Percentiles rank a stretch among this genome's conserved stretches.
Evolutionary conservation across 1,284 basidiomycete species (phyloP).

Genomic region (Irpex sp.): DNA sequence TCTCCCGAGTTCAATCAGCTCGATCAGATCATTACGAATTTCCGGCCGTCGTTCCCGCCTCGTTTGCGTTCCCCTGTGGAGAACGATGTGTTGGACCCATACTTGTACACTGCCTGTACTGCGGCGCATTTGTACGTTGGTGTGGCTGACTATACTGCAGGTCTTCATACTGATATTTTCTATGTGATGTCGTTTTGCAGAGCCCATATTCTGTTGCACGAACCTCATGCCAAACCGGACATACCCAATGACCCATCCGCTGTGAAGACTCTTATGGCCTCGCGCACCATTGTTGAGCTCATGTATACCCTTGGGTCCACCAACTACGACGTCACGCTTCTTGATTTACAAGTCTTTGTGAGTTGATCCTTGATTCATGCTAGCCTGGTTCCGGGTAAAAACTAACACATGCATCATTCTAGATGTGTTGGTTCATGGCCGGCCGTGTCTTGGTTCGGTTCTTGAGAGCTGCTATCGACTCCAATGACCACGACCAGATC

Average conservation of each 20-base stretch:
- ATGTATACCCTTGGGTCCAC: conserved; percentile 64
- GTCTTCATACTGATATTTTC: neutral
- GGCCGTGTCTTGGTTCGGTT: conserved; percentile 65
- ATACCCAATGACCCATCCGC: conserved; percentile 60
- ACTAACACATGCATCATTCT: conserved; percentile 8
- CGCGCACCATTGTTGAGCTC: conserved; percentile 63
- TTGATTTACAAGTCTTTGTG: conserved; percentile 61
- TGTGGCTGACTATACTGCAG: neutral
- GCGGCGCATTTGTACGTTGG: conserved; percentile 59
- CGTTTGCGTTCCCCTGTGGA: conserved; percentile 52
- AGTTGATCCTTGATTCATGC: conserved; percentile 18
- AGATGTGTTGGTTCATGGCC: conserved; percentile 70
- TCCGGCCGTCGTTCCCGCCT: conserved; percentile 55
- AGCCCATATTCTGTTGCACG: conserved; percentile 62
- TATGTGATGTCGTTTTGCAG: conserved; percentile 30
- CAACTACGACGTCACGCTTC: conserved; percentile 62
- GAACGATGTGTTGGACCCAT: conserved; percentile 57
- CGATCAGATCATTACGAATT: conserved; percentile 53
- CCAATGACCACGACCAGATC: conserved; percentile 48
- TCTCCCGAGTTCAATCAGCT: conserved; percentile 64
- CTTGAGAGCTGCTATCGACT: conserved; percentile 53
- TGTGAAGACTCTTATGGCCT: conserved; percentile 59
- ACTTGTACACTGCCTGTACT: conserved; percentile 61
- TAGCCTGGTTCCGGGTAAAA: neutral
- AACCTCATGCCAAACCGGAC: conserved; percentile 63